Percentiles rank a stretch among this genome's conserved stretches.
phyloP scores from a whole-genome alignment of 2,329 filamentous ascomycete genomes.

The Microcyclosporella mali region DNA sequence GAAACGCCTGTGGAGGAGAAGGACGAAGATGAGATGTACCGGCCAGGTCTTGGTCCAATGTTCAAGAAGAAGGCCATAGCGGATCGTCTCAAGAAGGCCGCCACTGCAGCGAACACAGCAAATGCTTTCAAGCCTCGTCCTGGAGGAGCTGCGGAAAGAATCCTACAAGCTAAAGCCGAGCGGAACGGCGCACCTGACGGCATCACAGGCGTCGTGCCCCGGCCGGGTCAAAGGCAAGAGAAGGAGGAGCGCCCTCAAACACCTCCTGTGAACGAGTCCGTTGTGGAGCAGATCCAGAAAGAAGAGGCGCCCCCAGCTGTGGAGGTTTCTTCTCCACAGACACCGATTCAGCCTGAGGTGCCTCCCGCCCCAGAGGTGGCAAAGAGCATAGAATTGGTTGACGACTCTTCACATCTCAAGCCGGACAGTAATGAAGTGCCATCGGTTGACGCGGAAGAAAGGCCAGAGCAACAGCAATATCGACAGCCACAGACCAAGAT shows the following conservation, averaged over 20 bases:
- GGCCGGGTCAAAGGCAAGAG: constrained; percentile 47
- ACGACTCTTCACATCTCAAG: constrained; percentile 14
- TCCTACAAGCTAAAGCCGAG: constrained; percentile 51
- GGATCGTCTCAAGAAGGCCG: constrained; percentile 73
- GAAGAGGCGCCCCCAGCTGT: constrained; percentile 18
- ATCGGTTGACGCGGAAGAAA: constrained; percentile 15
- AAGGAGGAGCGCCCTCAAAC: constrained; percentile 14
- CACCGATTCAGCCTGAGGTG: constrained; percentile 18
- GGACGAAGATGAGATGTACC: constrained; percentile 38
- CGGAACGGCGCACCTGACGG: constrained; percentile 70
- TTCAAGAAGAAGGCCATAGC: constrained; percentile 71
- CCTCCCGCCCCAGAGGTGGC: constrained; percentile 3
- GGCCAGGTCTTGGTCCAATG: constrained; percentile 86
- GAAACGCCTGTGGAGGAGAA: constrained; percentile 18
- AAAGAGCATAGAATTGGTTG: constrained; percentile 21
- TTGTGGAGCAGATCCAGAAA: constrained; percentile 2
- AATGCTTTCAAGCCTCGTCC: constrained; percentile 74
- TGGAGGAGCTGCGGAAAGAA: constrained; percentile 76
- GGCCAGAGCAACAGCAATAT: constrained; percentile 22
- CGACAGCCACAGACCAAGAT: constrained; percentile 26
- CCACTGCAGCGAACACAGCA: constrained; percentile 56
- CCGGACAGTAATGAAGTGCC: constrained; percentile 5
- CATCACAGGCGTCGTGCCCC: constrained; percentile 80
- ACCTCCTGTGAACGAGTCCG: constrained; percentile 3
- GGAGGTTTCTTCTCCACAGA: constrained; percentile 23